Percentiles rank a stretch among this genome's conserved stretches.
phyloP scores from a whole-genome alignment of 2,329 filamentous ascomycete genomes.

The Aspergillus ruber region DNA sequence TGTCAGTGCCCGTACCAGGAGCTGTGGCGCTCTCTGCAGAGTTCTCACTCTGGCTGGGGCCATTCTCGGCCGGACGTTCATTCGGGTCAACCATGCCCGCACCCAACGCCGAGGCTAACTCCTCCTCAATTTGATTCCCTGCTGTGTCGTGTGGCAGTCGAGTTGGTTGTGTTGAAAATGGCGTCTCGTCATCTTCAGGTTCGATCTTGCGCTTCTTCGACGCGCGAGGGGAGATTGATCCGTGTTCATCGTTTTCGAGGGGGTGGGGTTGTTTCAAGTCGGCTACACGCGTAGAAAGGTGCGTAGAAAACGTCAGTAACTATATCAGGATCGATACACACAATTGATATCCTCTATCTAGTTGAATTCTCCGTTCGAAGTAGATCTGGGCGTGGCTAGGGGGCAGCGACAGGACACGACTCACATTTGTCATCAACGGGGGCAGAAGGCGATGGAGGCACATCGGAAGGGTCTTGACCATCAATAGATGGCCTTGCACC shows the following conservation, averaged over 20 bases:
- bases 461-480: slow-evolving; percentile 20
- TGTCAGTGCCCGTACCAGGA: slow-evolving; percentile 19
- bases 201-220: slow-evolving; percentile 37
- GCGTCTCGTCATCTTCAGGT: slow-evolving; percentile 19
- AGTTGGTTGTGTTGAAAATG: slow-evolving; percentile 13
- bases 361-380: neutral
- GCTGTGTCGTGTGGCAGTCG: slow-evolving; percentile 18
- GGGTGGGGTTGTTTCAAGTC: slow-evolving; percentile 26
- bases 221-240: slow-evolving; percentile 25
- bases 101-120: slow-evolving; percentile 30
- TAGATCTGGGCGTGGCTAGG: neutral
- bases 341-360: neutral
- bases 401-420: slow-evolving; percentile 8
- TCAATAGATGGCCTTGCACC: slow-evolving; percentile 24
- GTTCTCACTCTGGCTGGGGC: slow-evolving; percentile 15
- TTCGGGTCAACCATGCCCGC: slow-evolving; percentile 22
- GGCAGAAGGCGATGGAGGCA: slow-evolving; percentile 22
- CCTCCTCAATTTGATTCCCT: slow-evolving; percentile 30
- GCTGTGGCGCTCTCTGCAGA: slow-evolving; percentile 11
- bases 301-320: slow-evolving; percentile 2
- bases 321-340: neutral
- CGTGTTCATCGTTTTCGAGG: slow-evolving; percentile 22
- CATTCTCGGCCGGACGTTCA: slow-evolving; percentile 14
- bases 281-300: slow-evolving; percentile 4
- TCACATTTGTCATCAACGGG: slow-evolving; percentile 29